Evolutionary conservation across 2,329 filamentous ascomycete species (phyloP), one percentile per base, ranked within the genome.

Genomic region (Xylaria sp.): DNA sequence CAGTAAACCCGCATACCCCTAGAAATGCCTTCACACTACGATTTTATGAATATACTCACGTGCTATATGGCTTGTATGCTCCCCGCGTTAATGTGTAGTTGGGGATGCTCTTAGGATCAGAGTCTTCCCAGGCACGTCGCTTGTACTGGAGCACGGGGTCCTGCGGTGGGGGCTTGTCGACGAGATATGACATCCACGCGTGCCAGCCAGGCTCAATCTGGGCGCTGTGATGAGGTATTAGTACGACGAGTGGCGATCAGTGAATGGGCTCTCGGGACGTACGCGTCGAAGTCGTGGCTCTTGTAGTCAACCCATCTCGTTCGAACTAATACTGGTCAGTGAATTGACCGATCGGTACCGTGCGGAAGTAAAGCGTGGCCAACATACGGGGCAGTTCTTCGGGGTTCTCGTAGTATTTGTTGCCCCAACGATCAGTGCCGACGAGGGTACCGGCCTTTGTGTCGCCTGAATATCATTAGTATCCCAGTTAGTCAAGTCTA

Each of bases 271-370:
- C 25, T 50, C 55, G 9, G 11, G 43, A 73, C 87, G 71, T 83
- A 91, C 86, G 91, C 83, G 73, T 95, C 91, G 75, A 84, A 91
- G 78, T 98, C 92, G 72, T 92, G 84, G 78, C 91, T 85, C 82
- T 92, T 94, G 84, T 96, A 99, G 79, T 98, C 94, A 68, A 99
- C 92, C 95, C 96, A 99, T 84, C 94, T 88, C 71, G 93, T 97
- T 74, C 94, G 91, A 73, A 97, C 93, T 95, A 72, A 57, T 52
- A 19, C 14, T 19, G 2, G 47, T 72, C 52, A 72, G 64, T 31
- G 38, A 55, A 31, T 14, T 2, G 25, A 19, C 19, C 3, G 12
- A 3, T 17, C 9, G 21, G 9, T 31, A 33, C 42, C 33, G 8
- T 6, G 7, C 8, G 17, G 9, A 8, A 17, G 15, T 5, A 12